Evolutionary conservation across 495 filamentous ascomycete genomes (phyloP), one percentile per base, ranked within the genome.

Genomic region (Penicillium pulvis): DNA sequence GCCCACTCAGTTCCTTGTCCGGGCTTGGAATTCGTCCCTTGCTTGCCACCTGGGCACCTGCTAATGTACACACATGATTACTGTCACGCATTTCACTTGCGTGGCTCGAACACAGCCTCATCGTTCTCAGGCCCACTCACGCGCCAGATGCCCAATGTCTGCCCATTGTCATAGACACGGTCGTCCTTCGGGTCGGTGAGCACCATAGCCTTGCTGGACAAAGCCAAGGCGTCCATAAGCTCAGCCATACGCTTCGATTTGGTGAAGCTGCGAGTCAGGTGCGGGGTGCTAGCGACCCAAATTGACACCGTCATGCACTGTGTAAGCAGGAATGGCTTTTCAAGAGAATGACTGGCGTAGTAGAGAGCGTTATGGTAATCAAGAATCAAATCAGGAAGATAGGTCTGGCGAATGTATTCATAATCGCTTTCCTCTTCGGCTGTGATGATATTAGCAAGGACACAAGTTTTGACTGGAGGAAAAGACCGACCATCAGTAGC

Each of bases 371-470:
- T 87, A 70, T 88, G 83, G 69, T 92, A 96, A n/a, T 87, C 88
- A 41, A 96, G 79, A 53, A 96, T 72, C 10, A 89, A 77, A 73
- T 94, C 90, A 20, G 93, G 92, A 31, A 97, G 76, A 71, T 93
- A 95, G 5, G 83, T 82, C 26, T 80, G 79, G 56, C 90, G 85
- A 54, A 97, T 85, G 19, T 81, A 47, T 58, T 74, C 71, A 19
- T 75, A 67, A 33, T 81, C 76, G 30, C 62, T 59, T 42, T 75
- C 71, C 63, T 81, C 79, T 1, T 69, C 61, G 46, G 68, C 79
- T 82, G 52, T 51, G 16, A 56, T 19, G 24, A 31, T 26, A 39
- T 67, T 33, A 57, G 63, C 66, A 46, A 60, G 53, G n/a, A 48
- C 42, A 47, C 23, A 23, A 23, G 1, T 23, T 39, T 14, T 5